Conservation (phyloP, 2,329 filamentous ascomycete species). For the Neopestalotiopsis sp. region DNA sequence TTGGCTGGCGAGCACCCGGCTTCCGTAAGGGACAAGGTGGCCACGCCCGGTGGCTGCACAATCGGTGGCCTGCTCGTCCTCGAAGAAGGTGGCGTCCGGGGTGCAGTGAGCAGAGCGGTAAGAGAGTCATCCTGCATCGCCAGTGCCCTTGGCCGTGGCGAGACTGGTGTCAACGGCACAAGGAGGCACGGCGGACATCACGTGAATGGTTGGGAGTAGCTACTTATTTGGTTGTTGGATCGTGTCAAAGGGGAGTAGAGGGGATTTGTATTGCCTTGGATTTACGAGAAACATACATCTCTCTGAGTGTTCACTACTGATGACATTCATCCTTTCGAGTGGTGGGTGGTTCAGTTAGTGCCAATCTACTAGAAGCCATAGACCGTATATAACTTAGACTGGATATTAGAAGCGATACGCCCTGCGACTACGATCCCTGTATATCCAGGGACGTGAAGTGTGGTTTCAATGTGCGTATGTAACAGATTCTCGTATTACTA, state of each 20-base stretch:
- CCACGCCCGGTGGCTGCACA: conserved; percentile 77
- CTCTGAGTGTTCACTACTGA: background rate
- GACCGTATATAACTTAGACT: background rate
- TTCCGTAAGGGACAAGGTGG: conserved; percentile 76
- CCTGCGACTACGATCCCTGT: background rate
- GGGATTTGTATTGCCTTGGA: background rate
- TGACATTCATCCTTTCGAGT: background rate
- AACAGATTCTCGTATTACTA: no score
- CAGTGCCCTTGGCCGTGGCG: conserved; percentile 65
- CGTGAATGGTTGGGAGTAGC: conserved; percentile 5
- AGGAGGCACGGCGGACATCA: conserved; percentile 22
- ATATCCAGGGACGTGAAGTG: background rate
- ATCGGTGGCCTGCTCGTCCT: conserved; percentile 75
- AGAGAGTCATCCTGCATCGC: conserved; percentile 74
- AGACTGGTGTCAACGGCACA: conserved; percentile 53
- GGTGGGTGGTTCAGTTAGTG: background rate
- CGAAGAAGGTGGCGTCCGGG: conserved; percentile 74
- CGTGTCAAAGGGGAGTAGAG: background rate
- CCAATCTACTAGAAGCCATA: background rate
- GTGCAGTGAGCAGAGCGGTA: conserved; percentile 70
- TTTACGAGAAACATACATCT: background rate
- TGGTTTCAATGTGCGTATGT: background rate
- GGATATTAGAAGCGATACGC: background rate
- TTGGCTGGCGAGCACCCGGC: conserved; percentile 77
- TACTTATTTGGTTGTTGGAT: background rate